These are phyloP conservation scores for Magnusiomyces magnusii DNA, from an alignment of 1,139 yeast genomes.

Conservation along the genomic window DNA sequence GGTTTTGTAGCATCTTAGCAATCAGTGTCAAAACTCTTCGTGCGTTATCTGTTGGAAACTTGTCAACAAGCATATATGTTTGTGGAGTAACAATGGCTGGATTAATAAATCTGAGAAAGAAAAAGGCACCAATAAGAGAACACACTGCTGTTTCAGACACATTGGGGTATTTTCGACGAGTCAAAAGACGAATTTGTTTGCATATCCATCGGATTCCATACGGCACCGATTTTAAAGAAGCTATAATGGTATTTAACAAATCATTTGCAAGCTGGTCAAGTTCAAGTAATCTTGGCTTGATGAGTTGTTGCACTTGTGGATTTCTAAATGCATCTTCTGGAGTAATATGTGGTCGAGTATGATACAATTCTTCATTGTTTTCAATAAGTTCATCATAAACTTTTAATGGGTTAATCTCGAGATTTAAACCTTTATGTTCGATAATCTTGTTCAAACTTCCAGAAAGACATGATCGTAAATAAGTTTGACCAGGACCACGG, in stretches of 20 bases:
- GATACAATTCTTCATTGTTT: constrained; percentile 22
- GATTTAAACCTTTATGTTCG: constrained; percentile 28
- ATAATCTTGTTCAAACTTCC: constrained; percentile 31
- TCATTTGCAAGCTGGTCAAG: constrained; percentile 44
- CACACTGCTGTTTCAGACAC: constrained; percentile 48
- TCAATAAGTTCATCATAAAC: constrained; percentile 32
- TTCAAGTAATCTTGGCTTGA: constrained; percentile 31
- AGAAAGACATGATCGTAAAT: constrained; percentile 33
- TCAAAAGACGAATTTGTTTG: constrained; percentile 58
- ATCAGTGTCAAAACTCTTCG: constrained; percentile 71
- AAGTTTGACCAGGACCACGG: constrained; percentile 39
- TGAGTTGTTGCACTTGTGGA: constrained; percentile 29
- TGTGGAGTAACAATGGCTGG: constrained; percentile 94
- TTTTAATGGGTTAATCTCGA: constrained; percentile 35
- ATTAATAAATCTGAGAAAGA: constrained; percentile 77
- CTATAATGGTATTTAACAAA: constrained; percentile 54
- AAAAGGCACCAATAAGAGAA: constrained; percentile 62
- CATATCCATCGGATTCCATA: constrained; percentile 68
- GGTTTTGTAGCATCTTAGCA: constrained; percentile 78
- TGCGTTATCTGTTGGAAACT: constrained; percentile 38
- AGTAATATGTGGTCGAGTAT: constrained; percentile 23
- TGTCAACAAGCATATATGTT: constrained; percentile 43
- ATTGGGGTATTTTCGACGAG: constrained; percentile 58
- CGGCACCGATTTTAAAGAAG: constrained; percentile 56
- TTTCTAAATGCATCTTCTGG: constrained; percentile 32